Evolutionary conservation across 2,329 filamentous ascomycete genomes (phyloP).

Genomic region (Fusarium sp.): DNA sequence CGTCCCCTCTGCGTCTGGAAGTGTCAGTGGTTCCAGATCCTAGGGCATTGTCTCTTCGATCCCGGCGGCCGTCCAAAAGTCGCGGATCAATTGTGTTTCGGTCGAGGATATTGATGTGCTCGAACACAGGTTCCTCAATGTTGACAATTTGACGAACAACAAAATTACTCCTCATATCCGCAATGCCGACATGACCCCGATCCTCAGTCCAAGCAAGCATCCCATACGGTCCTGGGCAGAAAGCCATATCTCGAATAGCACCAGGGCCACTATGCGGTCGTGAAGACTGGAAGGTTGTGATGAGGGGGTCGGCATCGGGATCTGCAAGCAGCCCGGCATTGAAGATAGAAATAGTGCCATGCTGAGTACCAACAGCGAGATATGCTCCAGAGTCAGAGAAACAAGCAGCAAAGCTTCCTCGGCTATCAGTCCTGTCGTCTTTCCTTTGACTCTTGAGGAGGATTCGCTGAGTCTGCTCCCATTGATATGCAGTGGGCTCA

Average conservation of each 20-base stretch:
- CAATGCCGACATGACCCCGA: constrained; percentile 80
- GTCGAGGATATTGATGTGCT: constrained; percentile 71
- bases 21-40: constrained; percentile 20
- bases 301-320: constrained; percentile 70
- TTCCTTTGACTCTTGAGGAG: constrained; percentile 72
- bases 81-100: constrained; percentile 68
- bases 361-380: constrained; percentile 84
- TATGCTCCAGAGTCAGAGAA: constrained; percentile 81
- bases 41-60: constrained; percentile 54
- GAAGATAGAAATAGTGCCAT: constrained; percentile 84
- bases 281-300: constrained; percentile 85
- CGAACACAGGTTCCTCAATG: constrained; percentile 72
- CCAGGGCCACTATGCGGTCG: constrained; percentile 79
- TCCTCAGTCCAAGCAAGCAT: constrained; percentile 96
- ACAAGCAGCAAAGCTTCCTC: constrained; percentile 83
- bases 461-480: constrained; percentile 67
- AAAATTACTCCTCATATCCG: constrained; percentile 79
- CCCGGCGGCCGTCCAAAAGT: constrained; percentile 64
- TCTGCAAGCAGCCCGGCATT: constrained; percentile 68
- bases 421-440: constrained; percentile 68
- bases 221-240: constrained; percentile 91
- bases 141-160: constrained; percentile 77
- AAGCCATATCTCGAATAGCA: constrained; percentile 91
- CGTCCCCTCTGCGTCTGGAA: constrained; percentile 52
- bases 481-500: constrained; percentile 59